Evolutionary conservation across 2,329 filamentous ascomycete genomes (phyloP), one percentile per base, ranked within the genome.

Genomic region (Diaporthe citri): DNA sequence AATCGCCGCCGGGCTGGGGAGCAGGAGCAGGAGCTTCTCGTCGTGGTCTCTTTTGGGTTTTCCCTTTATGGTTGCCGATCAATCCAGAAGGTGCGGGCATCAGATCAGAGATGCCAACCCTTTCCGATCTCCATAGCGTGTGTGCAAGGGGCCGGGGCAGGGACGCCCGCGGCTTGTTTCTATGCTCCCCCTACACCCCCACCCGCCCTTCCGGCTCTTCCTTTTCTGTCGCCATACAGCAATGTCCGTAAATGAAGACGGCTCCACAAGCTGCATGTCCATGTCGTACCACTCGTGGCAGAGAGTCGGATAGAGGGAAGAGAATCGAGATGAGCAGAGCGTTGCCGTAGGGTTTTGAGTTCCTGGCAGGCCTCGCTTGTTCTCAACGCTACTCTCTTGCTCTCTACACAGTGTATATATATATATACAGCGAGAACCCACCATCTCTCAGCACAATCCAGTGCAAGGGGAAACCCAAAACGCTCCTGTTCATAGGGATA

Each of bases 31-130:
- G n/a, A 52, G 34, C 5, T 2, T 41, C 22, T 41, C 15, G 25
- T 4, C 6, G 52, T 55, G 22, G n/a, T 25, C 31, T 36, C 6
- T 69, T 22, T 69, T 41, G 46, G 62, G 13, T 36, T 36, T 67
- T 51, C 22, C 15, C 55, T 20, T n/a, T 20, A 7, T 52, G 64
- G 48, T 20, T 55, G 64, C 64, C 46, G 64, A 69, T 69, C 48
- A 69, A 17, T 28, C 34, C 31, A 67, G 41, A 28, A 48, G 25
- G 56, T n/a, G 17, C 56, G 56, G 56, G 60, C 3, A 48, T 66
- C 60, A 66, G 60, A 66, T 66, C 60, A 66, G 60, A 66, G 48
- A 69, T 69, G 64, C 48, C 64, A 55, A 39, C 34, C 64, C 64
- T 48, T 52, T 39, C 34, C 64, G 64, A 67, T 67, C 64, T 67